Conservation (phyloP, 495 filamentous ascomycete genomes). For the Lentithecium fluviatile region DNA sequence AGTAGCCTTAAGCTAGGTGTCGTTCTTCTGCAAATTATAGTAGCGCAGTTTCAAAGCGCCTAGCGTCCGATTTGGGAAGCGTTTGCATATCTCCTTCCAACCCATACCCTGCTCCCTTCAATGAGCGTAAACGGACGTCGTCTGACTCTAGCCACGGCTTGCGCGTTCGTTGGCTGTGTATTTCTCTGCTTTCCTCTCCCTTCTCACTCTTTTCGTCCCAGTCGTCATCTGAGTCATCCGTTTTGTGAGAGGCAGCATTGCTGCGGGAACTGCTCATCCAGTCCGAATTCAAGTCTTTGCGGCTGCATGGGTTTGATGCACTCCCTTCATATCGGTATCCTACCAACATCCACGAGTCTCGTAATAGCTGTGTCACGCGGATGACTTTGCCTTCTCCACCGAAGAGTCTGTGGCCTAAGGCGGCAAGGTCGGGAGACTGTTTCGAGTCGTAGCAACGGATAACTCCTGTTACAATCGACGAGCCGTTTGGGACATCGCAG, state of each 20-base stretch:
- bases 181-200: constrained; percentile 1
- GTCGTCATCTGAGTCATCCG: constrained; percentile 4
- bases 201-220: neutral
- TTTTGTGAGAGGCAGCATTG: constrained; percentile 2
- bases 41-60: too few species aligned
- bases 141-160: constrained; percentile 10
- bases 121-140: constrained; percentile 15
- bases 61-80: constrained; percentile 3
- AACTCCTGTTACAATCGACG: constrained; percentile 13
- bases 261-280: constrained; percentile 4
- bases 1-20: too few species aligned
- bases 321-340: constrained; percentile 17
- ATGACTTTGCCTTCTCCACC: constrained; percentile 7
- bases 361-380: too few species aligned
- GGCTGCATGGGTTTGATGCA: neutral
- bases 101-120: constrained; percentile 11
- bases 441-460: constrained; percentile 14
- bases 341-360: too few species aligned
- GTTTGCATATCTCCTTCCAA: too few species aligned
- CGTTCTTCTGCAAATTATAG: too few species aligned
- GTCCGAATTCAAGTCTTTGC: constrained; percentile 9
- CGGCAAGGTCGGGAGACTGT: neutral
- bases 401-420: constrained; percentile 18
- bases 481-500: constrained; percentile 15
- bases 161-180: constrained; percentile 11